Evolutionary conservation across 257 asterid species (phyloP).

Genomic region (Eucommia ulmoides): DNA sequence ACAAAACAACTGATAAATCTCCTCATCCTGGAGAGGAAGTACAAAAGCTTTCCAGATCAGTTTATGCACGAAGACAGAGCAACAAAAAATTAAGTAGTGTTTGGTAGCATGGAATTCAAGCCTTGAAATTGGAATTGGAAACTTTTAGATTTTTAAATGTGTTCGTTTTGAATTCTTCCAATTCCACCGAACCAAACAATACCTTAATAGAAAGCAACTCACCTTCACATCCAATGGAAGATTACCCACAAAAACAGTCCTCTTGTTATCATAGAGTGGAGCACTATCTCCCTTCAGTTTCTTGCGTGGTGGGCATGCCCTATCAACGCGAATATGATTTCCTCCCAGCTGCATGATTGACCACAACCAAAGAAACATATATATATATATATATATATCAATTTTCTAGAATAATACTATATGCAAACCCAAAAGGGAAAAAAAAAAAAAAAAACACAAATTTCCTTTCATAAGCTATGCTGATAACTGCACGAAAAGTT

Average conservation of each 20-base stretch:
- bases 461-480: no score
- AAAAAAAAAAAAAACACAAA: background rate
- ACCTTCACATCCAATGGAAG: conserved; percentile 96
- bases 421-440: background rate
- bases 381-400: no score
- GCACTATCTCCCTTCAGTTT: conserved; percentile 64
- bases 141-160: no score
- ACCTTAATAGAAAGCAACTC: conserved; percentile 9
- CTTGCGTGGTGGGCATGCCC: conserved; percentile 99
- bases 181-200: background rate
- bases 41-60: conserved; percentile 7
- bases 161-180: no score
- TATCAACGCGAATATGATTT: conserved; percentile 88
- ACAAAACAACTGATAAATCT: conserved; percentile 61
- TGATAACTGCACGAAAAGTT: conserved; percentile 6
- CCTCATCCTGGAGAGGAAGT: conserved; percentile 57
- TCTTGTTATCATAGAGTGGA: conserved; percentile 61
- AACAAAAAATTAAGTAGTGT: no score
- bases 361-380: no score
- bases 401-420: no score
- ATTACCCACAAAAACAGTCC: conserved; percentile 83
- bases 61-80: conserved; percentile 5
- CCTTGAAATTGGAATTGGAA: background rate
- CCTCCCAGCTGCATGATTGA: conserved; percentile 77
- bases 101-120: no score